A percentile compares a stretch with the other conserved stretches of the same genome.
These are phyloP conservation scores for Arachnopeziza araneosa DNA, from an alignment of 2,329 filamentous ascomycete species.

Conservation along the genomic window DNA sequence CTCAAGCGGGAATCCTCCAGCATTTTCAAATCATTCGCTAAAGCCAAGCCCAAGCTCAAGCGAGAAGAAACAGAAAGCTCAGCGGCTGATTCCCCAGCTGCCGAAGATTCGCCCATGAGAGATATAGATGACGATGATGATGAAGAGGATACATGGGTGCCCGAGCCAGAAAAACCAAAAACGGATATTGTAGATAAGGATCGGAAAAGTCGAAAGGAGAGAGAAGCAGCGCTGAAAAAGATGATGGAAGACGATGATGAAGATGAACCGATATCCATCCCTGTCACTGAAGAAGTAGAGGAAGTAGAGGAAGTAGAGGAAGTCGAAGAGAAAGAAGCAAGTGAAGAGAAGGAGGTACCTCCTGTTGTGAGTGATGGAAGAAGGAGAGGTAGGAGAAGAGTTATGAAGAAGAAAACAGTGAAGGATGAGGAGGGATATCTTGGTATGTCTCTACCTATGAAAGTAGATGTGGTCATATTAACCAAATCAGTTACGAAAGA, in stretches of 20 bases:
- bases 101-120: constrained; percentile 49
- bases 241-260: constrained; percentile 75
- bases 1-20: constrained; percentile 56
- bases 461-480: constrained; percentile 3
- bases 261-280: constrained; percentile 36
- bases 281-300: constrained; percentile 11
- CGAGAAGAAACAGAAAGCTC: constrained; percentile 36
- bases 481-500: constrained; percentile 71
- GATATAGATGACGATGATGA: constrained; percentile 53
- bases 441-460: constrained; percentile 46
- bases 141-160: constrained; percentile 46
- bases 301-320: constrained; percentile 32
- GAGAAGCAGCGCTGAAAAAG: constrained; percentile 58
- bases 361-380: constrained; percentile 52
- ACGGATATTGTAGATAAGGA: constrained; percentile 28
- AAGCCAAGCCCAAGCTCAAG: constrained; percentile 53
- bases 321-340: constrained; percentile 38
- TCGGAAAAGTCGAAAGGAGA: constrained; percentile 45
- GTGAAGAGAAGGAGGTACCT: constrained; percentile 27
- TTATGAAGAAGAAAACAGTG: constrained; percentile 83
- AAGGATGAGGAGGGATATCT: constrained; percentile 89
- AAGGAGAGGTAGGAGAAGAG: constrained; percentile 67
- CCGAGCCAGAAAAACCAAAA: constrained; percentile 33
- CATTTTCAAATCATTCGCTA: constrained; percentile 77
- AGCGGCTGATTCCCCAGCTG: constrained; percentile 32